Conservation (phyloP, 768 basidiomycete species). For the Trametopsis cervina region DNA sequence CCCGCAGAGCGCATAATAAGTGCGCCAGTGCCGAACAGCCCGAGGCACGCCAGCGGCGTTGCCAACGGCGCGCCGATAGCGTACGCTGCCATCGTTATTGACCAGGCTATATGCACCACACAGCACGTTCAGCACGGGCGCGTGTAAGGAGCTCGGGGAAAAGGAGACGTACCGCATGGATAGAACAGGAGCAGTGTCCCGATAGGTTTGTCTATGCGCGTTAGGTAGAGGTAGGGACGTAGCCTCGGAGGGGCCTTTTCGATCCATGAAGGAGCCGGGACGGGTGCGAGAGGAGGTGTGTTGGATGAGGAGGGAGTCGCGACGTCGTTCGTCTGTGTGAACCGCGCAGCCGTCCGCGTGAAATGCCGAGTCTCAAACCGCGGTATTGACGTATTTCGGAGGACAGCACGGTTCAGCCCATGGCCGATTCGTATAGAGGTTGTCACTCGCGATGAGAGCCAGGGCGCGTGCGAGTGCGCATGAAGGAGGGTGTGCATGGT, state of each 20-base stretch:
- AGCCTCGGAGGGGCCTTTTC: conserved; percentile 52
- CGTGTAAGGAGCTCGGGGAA: background rate
- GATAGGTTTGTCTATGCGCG: conserved; percentile 93
- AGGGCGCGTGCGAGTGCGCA: background rate
- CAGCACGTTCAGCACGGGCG: too few species aligned
- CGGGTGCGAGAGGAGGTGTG: too few species aligned
- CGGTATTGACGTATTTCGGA: too few species aligned
- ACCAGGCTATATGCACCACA: conserved; percentile 74
- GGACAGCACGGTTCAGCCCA: background rate
- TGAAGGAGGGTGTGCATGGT: background rate
- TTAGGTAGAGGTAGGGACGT: conserved; percentile 79
- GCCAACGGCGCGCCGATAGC: conserved; percentile 60
- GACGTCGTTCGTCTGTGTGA: background rate
- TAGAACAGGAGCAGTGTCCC: conserved; percentile 88
- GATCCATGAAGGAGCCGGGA: conserved; percentile 47
- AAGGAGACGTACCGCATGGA: conserved; percentile 72
- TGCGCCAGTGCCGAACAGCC: conserved; percentile 85
- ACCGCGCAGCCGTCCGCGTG: background rate
- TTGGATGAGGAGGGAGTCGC: conserved; percentile 6
- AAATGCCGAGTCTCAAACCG: background rate
- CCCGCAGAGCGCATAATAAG: conserved; percentile 96
- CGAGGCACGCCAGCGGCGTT: conserved; percentile 66
- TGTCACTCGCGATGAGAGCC: background rate
- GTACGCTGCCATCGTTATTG: conserved; percentile 94
- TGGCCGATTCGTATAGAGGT: background rate